Conservation (phyloP, 2,329 filamentous ascomycete species). For the Torrubiella hemipterigena region DNA sequence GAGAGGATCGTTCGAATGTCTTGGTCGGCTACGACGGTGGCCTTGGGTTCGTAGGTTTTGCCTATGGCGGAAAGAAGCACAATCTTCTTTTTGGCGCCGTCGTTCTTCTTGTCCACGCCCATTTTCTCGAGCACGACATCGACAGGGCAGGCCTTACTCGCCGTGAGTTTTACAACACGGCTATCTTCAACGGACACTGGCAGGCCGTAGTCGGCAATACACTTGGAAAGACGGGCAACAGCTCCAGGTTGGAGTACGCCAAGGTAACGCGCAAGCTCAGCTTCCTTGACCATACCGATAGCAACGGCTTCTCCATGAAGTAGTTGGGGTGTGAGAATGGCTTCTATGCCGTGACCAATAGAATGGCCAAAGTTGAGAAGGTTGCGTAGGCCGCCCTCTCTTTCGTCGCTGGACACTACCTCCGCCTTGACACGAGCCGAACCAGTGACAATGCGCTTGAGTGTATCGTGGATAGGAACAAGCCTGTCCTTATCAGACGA, state of each 20-base stretch:
- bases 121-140: conserved; percentile 82
- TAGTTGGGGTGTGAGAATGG: conserved; percentile 87
- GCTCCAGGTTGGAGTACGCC: conserved; percentile 77
- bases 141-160: conserved; percentile 77
- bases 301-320: conserved; percentile 93
- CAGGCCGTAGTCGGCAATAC: conserved; percentile 84
- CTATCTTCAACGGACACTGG: conserved; percentile 79
- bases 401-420: conserved; percentile 88
- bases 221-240: conserved; percentile 82
- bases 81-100: conserved; percentile 89
- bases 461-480: conserved; percentile 53
- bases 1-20: conserved; percentile 77
- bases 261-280: conserved; percentile 80
- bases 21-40: conserved; percentile 77
- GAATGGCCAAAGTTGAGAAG: conserved; percentile 96
- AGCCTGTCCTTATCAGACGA: conserved; percentile 42
- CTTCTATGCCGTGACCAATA: conserved; percentile 93
- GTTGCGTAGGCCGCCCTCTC: conserved; percentile 87
- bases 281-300: conserved; percentile 97
- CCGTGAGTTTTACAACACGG: conserved; percentile 67
- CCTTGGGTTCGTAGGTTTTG: conserved; percentile 73
- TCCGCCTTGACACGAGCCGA: conserved; percentile 90
- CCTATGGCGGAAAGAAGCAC: conserved; percentile 87
- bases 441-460: conserved; percentile 74
- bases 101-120: conserved; percentile 98